phyloP scores from a whole-genome alignment of 2,329 filamentous ascomycete species.

The Ophiostoma pallidulum region DNA sequence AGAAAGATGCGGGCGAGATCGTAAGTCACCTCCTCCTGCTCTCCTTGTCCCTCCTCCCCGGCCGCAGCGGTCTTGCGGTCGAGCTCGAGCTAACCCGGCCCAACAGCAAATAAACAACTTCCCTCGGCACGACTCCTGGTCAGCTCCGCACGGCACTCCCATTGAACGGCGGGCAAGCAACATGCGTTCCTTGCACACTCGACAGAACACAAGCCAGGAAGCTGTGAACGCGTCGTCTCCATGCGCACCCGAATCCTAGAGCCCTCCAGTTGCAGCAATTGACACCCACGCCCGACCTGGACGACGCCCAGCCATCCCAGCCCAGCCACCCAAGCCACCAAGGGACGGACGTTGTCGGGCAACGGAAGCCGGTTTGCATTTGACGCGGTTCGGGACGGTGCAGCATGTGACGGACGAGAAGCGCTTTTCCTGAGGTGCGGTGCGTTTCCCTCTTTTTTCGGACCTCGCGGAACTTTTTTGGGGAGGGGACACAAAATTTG shows the following conservation, averaged over 20 bases:
- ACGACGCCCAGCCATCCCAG: neutral
- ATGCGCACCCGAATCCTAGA: neutral
- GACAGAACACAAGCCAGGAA: neutral
- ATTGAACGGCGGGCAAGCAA: neutral
- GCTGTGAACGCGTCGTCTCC: neutral
- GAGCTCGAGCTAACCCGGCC: slow-evolving; percentile 3
- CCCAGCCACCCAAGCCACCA: neutral
- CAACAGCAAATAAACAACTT: slow-evolving; percentile 14
- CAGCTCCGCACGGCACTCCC: slow-evolving; percentile 10
- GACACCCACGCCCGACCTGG: neutral
- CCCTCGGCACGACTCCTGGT: slow-evolving; percentile 13
- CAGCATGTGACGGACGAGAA: neutral
- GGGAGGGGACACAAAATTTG: neutral
- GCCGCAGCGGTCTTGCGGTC: too few species aligned
- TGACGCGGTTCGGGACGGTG: too few species aligned
- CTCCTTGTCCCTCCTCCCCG: too few species aligned
- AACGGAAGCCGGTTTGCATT: too few species aligned
- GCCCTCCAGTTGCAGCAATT: too few species aligned
- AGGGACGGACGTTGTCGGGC: too few species aligned
- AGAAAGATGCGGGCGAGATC: slow-evolving; percentile 98
- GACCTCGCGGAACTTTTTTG: slow-evolving; percentile 7
- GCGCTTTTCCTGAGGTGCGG: slow-evolving; percentile 7
- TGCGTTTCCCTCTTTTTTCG: slow-evolving; percentile 1
- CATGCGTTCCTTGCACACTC: neutral
- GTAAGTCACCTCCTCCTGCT: slow-evolving; percentile 53